A percentile compares a stretch with the other conserved stretches of the same genome.
phyloP scores from a whole-genome alignment of 257 asterid genomes.

The Rauvolfia tetraphylla region DNA sequence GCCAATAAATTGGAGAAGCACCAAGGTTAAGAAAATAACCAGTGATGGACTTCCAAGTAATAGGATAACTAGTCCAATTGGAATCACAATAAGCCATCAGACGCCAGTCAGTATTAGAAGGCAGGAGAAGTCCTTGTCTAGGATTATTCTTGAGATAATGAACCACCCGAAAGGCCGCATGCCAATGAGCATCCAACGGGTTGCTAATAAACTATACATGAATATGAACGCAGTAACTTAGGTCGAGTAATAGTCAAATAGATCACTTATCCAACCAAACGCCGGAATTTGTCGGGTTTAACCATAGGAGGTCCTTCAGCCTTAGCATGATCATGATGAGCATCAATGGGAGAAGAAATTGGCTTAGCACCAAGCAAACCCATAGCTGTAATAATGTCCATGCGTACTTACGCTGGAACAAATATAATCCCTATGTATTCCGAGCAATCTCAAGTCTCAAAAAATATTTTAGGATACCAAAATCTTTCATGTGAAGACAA shows the following conservation, averaged over 20 bases:
- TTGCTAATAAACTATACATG: neutral
- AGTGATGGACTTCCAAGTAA: neutral
- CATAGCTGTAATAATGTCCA: neutral
- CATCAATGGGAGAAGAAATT: neutral
- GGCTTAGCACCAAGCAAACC: neutral
- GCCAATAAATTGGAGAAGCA: neutral
- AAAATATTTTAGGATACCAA: neutral
- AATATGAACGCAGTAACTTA: neutral
- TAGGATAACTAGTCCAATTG: slow-evolving; percentile 12
- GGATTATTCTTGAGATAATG: slow-evolving; percentile 5
- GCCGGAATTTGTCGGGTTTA: neutral
- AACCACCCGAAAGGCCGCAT: neutral
- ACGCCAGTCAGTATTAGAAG: neutral
- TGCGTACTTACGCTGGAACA: neutral
- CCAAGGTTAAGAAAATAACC: slow-evolving; percentile 3
- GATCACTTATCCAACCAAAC: neutral
- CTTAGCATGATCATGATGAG: neutral
- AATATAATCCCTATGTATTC: neutral
- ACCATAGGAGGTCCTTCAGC: neutral
- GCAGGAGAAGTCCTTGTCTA: neutral
- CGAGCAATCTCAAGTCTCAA: neutral
- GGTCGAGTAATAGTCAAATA: slow-evolving; percentile 1
- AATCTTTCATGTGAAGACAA: too few species aligned
- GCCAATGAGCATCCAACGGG: slow-evolving; percentile 1
- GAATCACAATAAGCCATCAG: slow-evolving; percentile 4